phyloP scores from a whole-genome alignment of 2,329 filamentous ascomycete genomes.

The Pestalotiopsis sp. region DNA sequence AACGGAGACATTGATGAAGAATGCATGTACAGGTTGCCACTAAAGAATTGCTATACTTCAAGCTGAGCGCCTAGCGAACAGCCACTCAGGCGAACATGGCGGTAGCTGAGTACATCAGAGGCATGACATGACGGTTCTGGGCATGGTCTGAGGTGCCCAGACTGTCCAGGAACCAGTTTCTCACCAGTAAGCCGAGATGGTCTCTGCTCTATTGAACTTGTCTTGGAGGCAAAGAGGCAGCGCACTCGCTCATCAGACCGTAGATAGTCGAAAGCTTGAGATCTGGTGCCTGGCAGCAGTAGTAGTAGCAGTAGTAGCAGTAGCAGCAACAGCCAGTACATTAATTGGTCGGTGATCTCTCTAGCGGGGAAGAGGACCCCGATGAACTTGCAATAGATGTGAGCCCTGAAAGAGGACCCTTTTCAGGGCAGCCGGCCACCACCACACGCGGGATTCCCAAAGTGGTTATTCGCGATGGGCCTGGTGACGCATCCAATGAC shows the following conservation, averaged over 20 bases:
- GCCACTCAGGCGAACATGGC: background rate
- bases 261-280: background rate
- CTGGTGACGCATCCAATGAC: conserved; percentile 9
- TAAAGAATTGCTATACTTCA: background rate
- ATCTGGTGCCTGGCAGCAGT: background rate
- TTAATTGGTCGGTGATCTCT: background rate
- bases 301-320: background rate
- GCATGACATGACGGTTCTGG: background rate
- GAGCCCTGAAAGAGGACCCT: background rate
- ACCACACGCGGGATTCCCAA: conserved; percentile 3
- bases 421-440: background rate
- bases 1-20: background rate
- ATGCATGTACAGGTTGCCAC: background rate
- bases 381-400: background rate
- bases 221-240: background rate
- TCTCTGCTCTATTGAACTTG: background rate
- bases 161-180: background rate
- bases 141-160: background rate
- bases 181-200: background rate
- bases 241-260: background rate
- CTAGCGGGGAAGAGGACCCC: background rate
- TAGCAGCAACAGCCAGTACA: background rate
- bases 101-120: background rate
- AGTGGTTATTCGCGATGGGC: conserved; percentile 1
- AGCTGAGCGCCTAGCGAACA: background rate